Conservation (phyloP, 2,329 filamentous ascomycete genomes). For the Exophiala spinifera region DNA sequence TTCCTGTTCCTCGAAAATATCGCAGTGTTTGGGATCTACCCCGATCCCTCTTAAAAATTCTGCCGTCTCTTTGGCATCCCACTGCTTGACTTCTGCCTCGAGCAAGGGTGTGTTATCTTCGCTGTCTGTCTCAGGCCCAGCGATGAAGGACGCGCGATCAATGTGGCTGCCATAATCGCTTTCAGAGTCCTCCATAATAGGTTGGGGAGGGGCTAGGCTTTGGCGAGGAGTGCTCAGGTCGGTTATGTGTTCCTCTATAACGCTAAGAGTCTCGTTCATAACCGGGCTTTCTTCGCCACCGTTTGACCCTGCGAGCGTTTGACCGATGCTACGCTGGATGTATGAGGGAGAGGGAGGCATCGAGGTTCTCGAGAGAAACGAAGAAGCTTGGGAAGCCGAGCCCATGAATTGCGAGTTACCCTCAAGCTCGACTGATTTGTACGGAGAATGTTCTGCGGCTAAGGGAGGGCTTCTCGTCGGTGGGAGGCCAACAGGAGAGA, state of each 20-base stretch:
- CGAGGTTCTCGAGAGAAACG: slow-evolving; percentile 34
- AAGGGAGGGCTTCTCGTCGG: not conserved
- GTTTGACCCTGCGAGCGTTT: slow-evolving; percentile 50
- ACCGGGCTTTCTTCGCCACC: slow-evolving; percentile 66
- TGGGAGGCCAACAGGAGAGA: slow-evolving; percentile 15
- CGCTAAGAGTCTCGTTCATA: slow-evolving; percentile 89
- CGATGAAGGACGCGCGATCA: slow-evolving; percentile 78
- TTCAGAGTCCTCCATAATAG: slow-evolving; percentile 58
- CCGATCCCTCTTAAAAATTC: slow-evolving; percentile 83
- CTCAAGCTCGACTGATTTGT: too few species aligned
- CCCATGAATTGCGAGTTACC: slow-evolving; percentile 18
- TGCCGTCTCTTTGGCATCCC: slow-evolving; percentile 79
- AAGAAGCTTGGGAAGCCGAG: slow-evolving; percentile 27
- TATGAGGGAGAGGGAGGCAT: slow-evolving; percentile 36
- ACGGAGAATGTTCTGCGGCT: too few species aligned
- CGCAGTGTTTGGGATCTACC: slow-evolving; percentile 84
- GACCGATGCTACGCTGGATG: slow-evolving; percentile 43
- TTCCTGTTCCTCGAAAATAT: slow-evolving; percentile 93
- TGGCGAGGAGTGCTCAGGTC: slow-evolving; percentile 68
- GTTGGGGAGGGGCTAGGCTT: slow-evolving; percentile 36
- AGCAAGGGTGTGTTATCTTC: slow-evolving; percentile 74
- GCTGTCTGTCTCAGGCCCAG: slow-evolving; percentile 91
- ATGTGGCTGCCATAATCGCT: slow-evolving; percentile 85
- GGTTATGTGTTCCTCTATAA: slow-evolving; percentile 96
- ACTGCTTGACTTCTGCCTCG: slow-evolving; percentile 70